phyloP scores from a whole-genome alignment of 805 yeast species.

The Allodekkera sacchari region DNA sequence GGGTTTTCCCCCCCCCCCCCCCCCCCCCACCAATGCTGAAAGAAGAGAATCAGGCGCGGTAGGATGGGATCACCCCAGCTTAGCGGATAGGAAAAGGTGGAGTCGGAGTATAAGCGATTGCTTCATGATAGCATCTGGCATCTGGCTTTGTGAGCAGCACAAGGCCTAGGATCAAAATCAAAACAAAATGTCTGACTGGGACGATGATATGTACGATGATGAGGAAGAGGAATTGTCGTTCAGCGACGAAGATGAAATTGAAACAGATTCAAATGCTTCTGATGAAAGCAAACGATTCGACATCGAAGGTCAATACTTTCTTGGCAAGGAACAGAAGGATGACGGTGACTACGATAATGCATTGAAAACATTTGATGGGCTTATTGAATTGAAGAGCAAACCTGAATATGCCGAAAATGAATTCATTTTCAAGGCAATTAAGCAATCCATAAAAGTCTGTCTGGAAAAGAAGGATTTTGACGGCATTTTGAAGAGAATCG shows the following conservation, averaged over 20 bases:
- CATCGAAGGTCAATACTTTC: slow-evolving; percentile 22
- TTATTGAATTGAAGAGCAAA: slow-evolving; percentile 7
- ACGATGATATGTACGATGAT: slow-evolving; percentile 29
- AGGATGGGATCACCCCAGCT: too few species aligned
- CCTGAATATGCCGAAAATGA: slow-evolving; percentile 4
- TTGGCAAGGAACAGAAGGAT: slow-evolving; percentile 25
- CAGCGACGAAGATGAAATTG: slow-evolving; percentile 21
- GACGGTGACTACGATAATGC: slow-evolving; percentile 23
- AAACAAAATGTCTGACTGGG: slow-evolving; percentile 27
- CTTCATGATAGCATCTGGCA: too few species aligned
- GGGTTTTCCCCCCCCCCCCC: too few species aligned
- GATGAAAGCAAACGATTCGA: slow-evolving; percentile 9
- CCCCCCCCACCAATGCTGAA: too few species aligned
- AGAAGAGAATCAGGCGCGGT: too few species aligned
- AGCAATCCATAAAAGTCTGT: slow-evolving; percentile 25
- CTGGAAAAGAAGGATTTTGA: slow-evolving; percentile 11
- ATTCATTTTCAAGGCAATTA: slow-evolving; percentile 25
- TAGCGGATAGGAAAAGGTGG: too few species aligned
- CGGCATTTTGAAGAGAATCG: slow-evolving; percentile 9
- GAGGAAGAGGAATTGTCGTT: slow-evolving; percentile 25
- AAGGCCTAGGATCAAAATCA: too few species aligned
- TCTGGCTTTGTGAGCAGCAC: too few species aligned
- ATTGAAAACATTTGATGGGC: slow-evolving; percentile 14
- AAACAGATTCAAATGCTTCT: slow-evolving; percentile 9
- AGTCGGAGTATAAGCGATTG: too few species aligned